A percentile compares a stretch with the other conserved stretches of the same genome.
phyloP scores from a whole-genome alignment of 345 rosid genomes.

The Abelmoschus esculentus region DNA sequence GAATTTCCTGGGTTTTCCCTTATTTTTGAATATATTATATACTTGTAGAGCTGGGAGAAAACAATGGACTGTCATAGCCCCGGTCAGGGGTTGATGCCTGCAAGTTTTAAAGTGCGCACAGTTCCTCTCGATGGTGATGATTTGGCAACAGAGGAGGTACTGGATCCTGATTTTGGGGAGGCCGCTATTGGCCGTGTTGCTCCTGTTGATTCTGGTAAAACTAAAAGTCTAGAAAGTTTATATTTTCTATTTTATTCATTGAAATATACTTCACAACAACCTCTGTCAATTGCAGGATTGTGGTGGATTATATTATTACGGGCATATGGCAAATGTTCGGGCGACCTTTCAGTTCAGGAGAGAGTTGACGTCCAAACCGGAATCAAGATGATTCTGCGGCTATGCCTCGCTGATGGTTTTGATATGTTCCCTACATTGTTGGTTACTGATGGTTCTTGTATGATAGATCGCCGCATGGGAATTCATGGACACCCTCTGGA shows the following conservation, averaged over 20 bases:
- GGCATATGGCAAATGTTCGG: conserved; percentile 86
- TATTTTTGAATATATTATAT: neutral
- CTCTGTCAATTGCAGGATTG: conserved; percentile 44
- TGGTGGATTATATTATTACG: conserved; percentile 97
- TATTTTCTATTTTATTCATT: neutral
- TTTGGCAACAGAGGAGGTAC: conserved; percentile 58
- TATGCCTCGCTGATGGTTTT: conserved; percentile 79
- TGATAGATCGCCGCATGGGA: conserved; percentile 96
- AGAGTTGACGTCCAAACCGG: conserved; percentile 89
- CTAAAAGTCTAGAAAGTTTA: neutral
- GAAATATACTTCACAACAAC: neutral
- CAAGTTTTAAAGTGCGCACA: conserved; percentile 83
- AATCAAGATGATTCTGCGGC: conserved; percentile 73
- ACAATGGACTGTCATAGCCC: conserved; percentile 92
- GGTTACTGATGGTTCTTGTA: conserved; percentile 93
- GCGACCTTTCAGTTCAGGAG: conserved; percentile 81
- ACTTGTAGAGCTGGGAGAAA: conserved; percentile 79
- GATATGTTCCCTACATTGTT: conserved; percentile 89
- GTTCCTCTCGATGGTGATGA: conserved; percentile 68
- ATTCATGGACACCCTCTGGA: conserved; percentile 95
- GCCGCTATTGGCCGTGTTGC: conserved; percentile 95
- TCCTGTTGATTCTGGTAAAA: conserved; percentile 81
- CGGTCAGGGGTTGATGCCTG: conserved; percentile 94
- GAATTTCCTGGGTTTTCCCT: neutral
- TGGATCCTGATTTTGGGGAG: conserved; percentile 93